Evolutionary conservation across 495 filamentous ascomycete genomes (phyloP), one percentile per base, ranked within the genome.

Genomic region (Cladorrhinum samala): DNA sequence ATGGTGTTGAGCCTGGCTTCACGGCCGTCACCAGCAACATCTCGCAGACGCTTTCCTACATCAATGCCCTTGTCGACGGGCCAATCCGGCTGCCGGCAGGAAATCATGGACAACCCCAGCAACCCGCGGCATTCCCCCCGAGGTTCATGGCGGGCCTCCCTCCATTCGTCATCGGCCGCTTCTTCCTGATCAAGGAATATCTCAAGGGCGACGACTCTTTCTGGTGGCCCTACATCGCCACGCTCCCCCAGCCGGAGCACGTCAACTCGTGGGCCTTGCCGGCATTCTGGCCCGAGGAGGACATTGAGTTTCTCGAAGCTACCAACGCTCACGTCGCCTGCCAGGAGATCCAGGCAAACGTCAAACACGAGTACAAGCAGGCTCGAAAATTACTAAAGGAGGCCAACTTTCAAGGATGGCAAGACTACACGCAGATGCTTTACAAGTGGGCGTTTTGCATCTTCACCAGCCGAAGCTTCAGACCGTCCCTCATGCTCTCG

Each of bases 381-480:
- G 75, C 75, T 0, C 58, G 65, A 36, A 72, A 60, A 41, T 43
- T 69, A 24, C 57, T 78, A 6, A 70, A 69, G 13, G 63, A 69
- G 19, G 61, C 64, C 11, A 55, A 61, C 16, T 62, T 63, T 17
- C 56, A 62, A 8, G 33, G 56, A 14, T 57, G 58, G 46, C 48
- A 55, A 23, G 67, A 70, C 2, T 73, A 74, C 56, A 70, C 69
- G 5, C 67, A 63, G 1, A 46, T 66, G 41, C 67, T 81, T 1
- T 81, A 81, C 54, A 63, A 77, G 54, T 81, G 78, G 78, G 74
- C 78, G 0, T 79, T 75, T 54, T 71, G 70, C 58, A 76, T 80
- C 38, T 81, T 77, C 53, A 75, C 74, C 9, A 77, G 71, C 56
- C 67, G 78, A 58, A 79, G 76, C 57, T 81, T 81, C 42, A 66